Evolutionary conservation across 805 yeast species (phyloP).

Genomic region (Teunomyces aglyptinius): DNA sequence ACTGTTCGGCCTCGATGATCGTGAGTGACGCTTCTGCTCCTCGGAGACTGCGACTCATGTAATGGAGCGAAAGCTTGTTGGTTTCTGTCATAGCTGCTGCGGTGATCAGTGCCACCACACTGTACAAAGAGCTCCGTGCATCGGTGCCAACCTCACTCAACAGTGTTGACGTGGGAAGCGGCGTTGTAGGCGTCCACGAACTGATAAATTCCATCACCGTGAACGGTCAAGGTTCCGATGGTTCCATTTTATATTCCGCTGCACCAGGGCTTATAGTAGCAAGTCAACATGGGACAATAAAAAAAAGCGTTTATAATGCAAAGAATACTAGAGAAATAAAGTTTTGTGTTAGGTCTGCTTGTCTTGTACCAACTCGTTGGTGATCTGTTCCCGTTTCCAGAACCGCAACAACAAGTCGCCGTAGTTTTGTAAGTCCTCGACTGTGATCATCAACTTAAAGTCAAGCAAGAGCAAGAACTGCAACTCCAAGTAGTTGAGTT

Average conservation of each 20-base stretch:
- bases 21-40: slow-evolving; percentile 21
- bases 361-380: slow-evolving; percentile 30
- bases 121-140: slow-evolving; percentile 9
- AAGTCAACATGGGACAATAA: not conserved
- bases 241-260: not conserved
- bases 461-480: slow-evolving; percentile 84
- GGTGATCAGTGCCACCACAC: slow-evolving; percentile 13
- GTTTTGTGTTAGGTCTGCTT: not conserved
- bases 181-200: slow-evolving; percentile 7
- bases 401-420: slow-evolving; percentile 83
- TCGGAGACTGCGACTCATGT: slow-evolving; percentile 13
- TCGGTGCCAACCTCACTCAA: slow-evolving; percentile 17
- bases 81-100: slow-evolving; percentile 12
- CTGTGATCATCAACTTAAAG: slow-evolving; percentile 80
- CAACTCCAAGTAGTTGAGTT: slow-evolving; percentile 85
- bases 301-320: slow-evolving; percentile 1
- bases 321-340: slow-evolving; percentile 3
- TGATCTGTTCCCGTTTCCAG: slow-evolving; percentile 70
- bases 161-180: slow-evolving; percentile 17
- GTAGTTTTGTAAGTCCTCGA: slow-evolving; percentile 87
- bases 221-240: not conserved
- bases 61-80: slow-evolving; percentile 12
- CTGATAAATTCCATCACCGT: not conserved
- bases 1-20: slow-evolving; percentile 17
- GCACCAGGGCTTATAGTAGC: not conserved